A percentile compares a stretch with the other conserved stretches of the same genome.
These are phyloP conservation scores for Xenosphaeropsis pyriputrescens DNA, from an alignment of 2,329 filamentous ascomycete species.

Conservation along the genomic window DNA sequence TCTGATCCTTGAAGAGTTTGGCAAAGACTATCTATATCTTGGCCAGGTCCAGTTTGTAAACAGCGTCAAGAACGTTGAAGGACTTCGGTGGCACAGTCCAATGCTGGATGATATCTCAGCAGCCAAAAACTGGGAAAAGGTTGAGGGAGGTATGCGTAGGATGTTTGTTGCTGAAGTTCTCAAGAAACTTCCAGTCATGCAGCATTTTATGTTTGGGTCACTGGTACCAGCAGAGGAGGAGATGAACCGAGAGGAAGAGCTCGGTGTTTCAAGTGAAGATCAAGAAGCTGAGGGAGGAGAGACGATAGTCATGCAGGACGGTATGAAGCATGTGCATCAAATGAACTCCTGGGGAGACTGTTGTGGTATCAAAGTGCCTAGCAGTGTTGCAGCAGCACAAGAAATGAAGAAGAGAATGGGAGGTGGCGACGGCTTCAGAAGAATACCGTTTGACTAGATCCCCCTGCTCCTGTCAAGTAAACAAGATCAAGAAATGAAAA, in stretches of 20 bases:
- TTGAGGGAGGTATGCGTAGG: slow-evolving; percentile 86
- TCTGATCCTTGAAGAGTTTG: slow-evolving; percentile 75
- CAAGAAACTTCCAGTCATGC: slow-evolving; percentile 91
- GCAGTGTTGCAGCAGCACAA: slow-evolving; percentile 78
- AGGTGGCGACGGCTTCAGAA: slow-evolving; percentile 45
- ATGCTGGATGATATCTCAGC: slow-evolving; percentile 97
- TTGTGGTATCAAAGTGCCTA: slow-evolving; percentile 94
- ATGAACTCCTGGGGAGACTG: slow-evolving; percentile 81
- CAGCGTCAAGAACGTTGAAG: slow-evolving; percentile 89
- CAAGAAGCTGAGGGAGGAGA: slow-evolving; percentile 38
- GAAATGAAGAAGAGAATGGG: slow-evolving; percentile 67
- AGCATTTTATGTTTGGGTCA: slow-evolving; percentile 90
- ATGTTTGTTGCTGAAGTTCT: slow-evolving; percentile 95
- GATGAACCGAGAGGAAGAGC: slow-evolving; percentile 56
- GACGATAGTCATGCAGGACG: slow-evolving; percentile 48
- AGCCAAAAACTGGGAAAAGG: slow-evolving; percentile 79
- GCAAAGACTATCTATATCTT: slow-evolving; percentile 74
- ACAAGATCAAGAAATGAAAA: too few species aligned
- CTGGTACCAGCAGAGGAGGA: slow-evolving; percentile 66
- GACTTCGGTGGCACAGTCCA: slow-evolving; percentile 87
- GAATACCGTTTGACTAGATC: slow-evolving; percentile 65
- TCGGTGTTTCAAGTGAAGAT: slow-evolving; percentile 28
- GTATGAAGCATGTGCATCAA: slow-evolving; percentile 57
- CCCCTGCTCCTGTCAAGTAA: too few species aligned
- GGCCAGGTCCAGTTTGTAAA: slow-evolving; percentile 92